Evolutionary conservation across 805 yeast genomes (phyloP).

Genomic region (Ogataea wickerhamii): DNA sequence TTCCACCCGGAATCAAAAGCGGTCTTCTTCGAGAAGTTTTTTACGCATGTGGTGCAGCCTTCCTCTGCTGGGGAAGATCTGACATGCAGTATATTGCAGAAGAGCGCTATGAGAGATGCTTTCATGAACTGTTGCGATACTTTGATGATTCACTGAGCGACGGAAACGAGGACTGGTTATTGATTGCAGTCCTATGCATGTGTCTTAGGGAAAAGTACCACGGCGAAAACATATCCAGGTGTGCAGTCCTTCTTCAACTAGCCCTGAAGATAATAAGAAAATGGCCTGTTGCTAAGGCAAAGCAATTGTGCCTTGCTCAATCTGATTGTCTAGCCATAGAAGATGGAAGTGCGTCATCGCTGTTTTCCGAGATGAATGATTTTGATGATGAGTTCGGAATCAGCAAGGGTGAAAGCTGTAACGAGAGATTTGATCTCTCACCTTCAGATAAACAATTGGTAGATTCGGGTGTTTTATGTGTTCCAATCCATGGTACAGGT

Average conservation of each 20-base stretch:
- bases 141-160: slow-evolving; percentile 16
- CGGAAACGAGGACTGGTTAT: slow-evolving; percentile 35
- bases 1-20: slow-evolving; percentile 33
- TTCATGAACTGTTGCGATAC: slow-evolving; percentile 18
- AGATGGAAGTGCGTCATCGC: neutral
- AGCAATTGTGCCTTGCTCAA: neutral
- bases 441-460: too few relatives aligned
- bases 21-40: slow-evolving; percentile 29
- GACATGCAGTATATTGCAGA: slow-evolving; percentile 23
- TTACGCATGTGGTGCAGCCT: slow-evolving; percentile 39
- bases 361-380: neutral
- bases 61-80: slow-evolving; percentile 32
- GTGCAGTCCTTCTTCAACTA: slow-evolving; percentile 31
- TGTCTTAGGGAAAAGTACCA: slow-evolving; percentile 37
- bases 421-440: neutral
- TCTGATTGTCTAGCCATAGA: neutral
- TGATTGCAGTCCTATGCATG: slow-evolving; percentile 37
- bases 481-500: neutral
- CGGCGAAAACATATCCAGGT: slow-evolving; percentile 24
- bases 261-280: slow-evolving; percentile 34
- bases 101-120: slow-evolving; percentile 22
- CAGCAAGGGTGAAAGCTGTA: neutral
- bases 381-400: neutral
- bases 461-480: too few relatives aligned
- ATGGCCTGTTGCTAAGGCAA: slow-evolving; percentile 18